A percentile compares a stretch with the other conserved stretches of the same genome.
These are phyloP conservation scores for Fusarium sp. DNA, from an alignment of 2,329 filamentous ascomycete genomes.

Conservation along the genomic window DNA sequence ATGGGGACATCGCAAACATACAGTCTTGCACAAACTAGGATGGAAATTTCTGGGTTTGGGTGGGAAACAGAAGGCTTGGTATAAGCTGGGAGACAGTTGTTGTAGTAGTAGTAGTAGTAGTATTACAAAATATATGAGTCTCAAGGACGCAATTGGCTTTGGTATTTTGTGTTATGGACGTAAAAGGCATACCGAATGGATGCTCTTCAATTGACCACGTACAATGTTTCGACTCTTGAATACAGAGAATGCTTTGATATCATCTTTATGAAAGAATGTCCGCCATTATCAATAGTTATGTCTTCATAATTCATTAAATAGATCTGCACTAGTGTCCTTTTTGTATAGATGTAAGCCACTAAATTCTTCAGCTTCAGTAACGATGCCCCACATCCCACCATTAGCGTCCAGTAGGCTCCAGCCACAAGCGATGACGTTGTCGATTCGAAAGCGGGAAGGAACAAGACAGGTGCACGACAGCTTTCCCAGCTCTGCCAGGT, in stretches of 20 bases:
- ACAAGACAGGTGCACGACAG: constrained; percentile 31
- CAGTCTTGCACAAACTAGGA: constrained; percentile 6
- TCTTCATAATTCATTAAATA: constrained; percentile 2
- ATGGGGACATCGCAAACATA: background rate
- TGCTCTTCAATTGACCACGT: background rate
- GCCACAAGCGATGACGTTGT: constrained; percentile 52
- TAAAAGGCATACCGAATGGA: background rate
- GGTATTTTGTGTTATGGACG: background rate
- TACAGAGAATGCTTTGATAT: background rate
- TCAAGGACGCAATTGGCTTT: background rate
- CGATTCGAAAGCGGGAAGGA: constrained; percentile 41
- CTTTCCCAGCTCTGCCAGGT: constrained; percentile 37
- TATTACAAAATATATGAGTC: background rate
- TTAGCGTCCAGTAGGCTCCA: constrained; percentile 27
- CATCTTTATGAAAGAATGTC: constrained; percentile 1
- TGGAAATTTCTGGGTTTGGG: constrained; percentile 9
- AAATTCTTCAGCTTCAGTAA: constrained; percentile 2
- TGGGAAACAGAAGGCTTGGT: background rate
- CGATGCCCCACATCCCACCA: constrained; percentile 15
- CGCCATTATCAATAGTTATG: constrained; percentile 6
- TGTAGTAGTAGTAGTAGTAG: background rate
- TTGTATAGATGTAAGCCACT: constrained; percentile 18
- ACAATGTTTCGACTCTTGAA: background rate
- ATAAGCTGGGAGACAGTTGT: background rate
- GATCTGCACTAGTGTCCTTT: constrained; percentile 7